Conservation (phyloP, 331 rosid species). For the Cucumis variabilis region DNA sequence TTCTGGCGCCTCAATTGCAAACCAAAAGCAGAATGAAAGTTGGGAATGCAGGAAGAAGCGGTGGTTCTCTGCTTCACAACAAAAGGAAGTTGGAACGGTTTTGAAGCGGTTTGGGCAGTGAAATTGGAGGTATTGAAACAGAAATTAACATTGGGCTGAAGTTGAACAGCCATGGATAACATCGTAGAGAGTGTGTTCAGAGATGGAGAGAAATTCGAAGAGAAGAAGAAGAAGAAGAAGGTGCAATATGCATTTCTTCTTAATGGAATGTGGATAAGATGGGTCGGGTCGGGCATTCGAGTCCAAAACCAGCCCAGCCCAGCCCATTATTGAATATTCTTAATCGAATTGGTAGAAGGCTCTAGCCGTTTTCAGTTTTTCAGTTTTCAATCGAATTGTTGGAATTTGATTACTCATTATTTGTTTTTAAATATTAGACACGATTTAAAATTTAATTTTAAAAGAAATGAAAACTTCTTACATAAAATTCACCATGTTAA, state of each 20-base stretch:
- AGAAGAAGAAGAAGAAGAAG: background rate
- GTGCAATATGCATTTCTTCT: background rate
- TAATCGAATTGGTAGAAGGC: too few species aligned
- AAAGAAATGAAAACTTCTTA: too few species aligned
- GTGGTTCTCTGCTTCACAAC: conserved; percentile 24
- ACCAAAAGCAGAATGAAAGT: background rate
- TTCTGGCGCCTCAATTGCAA: background rate
- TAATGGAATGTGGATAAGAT: background rate
- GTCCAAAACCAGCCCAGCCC: background rate
- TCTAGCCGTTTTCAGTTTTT: too few species aligned
- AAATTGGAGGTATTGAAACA: conserved; percentile 44
- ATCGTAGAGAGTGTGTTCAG: background rate
- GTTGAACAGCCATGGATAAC: conserved; percentile 58
- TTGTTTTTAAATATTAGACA: too few species aligned
- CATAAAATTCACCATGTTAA: too few species aligned
- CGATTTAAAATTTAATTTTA: too few species aligned
- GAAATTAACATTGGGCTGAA: conserved; percentile 49
- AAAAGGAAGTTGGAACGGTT: conserved; percentile 38
- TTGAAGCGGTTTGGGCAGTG: conserved; percentile 31
- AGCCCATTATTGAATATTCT: background rate
- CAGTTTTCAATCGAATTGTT: too few species aligned
- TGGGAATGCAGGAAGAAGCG: background rate
- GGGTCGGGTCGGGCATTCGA: conserved; percentile 1
- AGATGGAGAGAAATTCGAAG: background rate
- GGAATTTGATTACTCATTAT: too few species aligned